Evolutionary conservation across 2,329 filamentous ascomycete species (phyloP).

Genomic region (Arthrobotrys entomopaga): DNA sequence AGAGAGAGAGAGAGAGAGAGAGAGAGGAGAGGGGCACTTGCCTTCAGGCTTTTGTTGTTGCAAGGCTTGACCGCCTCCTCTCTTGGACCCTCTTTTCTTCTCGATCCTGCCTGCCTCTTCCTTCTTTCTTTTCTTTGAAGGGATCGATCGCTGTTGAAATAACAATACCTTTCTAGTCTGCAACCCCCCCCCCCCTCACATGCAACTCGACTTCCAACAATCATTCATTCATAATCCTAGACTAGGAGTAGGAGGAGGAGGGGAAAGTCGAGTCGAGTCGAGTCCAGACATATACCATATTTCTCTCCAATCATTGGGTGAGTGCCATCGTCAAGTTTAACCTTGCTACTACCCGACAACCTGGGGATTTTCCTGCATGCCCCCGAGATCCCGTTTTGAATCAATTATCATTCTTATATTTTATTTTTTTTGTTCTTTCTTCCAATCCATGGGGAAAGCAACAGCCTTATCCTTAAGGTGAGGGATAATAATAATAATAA

Average conservation of each 20-base stretch:
- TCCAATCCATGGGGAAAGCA: constrained; percentile 55
- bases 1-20: neutral
- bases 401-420: constrained; percentile 54
- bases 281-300: constrained; percentile 21
- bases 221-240: too few relatives aligned
- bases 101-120: constrained; percentile 27
- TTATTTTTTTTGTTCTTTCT: too few relatives aligned
- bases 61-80: constrained; percentile 48
- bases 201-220: constrained; percentile 51
- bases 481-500: constrained; percentile 56
- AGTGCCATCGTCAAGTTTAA: constrained; percentile 29
- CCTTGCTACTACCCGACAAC: constrained; percentile 22
- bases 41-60: constrained; percentile 31
- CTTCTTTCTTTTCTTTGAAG: constrained; percentile 21
- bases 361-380: constrained; percentile 52
- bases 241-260: constrained; percentile 18
- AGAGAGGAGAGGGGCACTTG: constrained; percentile 31
- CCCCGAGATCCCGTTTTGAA: constrained; percentile 38
- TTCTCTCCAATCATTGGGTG: constrained; percentile 50
- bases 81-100: constrained; percentile 3
- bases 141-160: constrained; percentile 35
- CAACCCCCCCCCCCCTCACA: constrained; percentile 47
- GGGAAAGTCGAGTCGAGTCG: too few relatives aligned
- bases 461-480: constrained; percentile 55
- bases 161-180: too few relatives aligned